Percentiles rank a stretch among this genome's conserved stretches.
These are phyloP conservation scores for Arthrobotrys conoides DNA, from an alignment of 2,329 filamentous ascomycete species.

Conservation along the genomic window DNA sequence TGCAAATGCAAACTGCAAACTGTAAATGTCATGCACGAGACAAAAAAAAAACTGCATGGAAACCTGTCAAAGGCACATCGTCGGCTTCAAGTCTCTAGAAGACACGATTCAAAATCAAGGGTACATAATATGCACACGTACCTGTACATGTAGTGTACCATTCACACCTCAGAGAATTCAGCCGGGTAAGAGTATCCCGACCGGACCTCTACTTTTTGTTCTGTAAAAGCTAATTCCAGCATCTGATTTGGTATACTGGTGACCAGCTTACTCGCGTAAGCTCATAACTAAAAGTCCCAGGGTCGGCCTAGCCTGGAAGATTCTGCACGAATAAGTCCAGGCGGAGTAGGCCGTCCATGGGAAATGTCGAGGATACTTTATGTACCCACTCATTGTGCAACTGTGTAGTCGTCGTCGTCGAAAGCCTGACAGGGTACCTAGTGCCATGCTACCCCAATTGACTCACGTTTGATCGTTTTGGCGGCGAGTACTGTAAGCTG, in stretches of 20 bases:
- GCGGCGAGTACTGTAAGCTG: slow-evolving; percentile 34
- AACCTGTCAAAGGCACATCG: not conserved
- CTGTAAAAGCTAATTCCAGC: not conserved
- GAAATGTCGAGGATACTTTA: not conserved
- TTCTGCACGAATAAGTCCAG: slow-evolving; percentile 30
- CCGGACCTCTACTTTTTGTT: slow-evolving; percentile 1
- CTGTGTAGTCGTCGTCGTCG: slow-evolving; percentile 10
- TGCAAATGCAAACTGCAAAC: slow-evolving; percentile 4
- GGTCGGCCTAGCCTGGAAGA: slow-evolving; percentile 5
- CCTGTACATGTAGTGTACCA: not conserved
- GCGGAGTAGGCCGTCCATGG: not conserved
- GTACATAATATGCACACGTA: slow-evolving; percentile 1
- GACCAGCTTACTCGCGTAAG: slow-evolving; percentile 13
- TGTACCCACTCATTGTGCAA: slow-evolving; percentile 19
- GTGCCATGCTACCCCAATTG: slow-evolving; percentile 15
- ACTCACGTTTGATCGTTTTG: slow-evolving; percentile 44
- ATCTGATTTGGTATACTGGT: not conserved
- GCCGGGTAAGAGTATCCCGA: slow-evolving; percentile 10
- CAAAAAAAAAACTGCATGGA: slow-evolving; percentile 10
- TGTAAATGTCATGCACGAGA: slow-evolving; percentile 1
- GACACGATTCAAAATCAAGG: slow-evolving; percentile 17
- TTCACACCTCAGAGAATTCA: slow-evolving; percentile 9
- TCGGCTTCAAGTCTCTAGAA: slow-evolving; percentile 9
- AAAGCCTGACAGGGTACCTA: slow-evolving; percentile 33
- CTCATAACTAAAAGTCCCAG: not conserved